Conservation (phyloP, 2,329 filamentous ascomycete species). For the Neurospora sp. region DNA sequence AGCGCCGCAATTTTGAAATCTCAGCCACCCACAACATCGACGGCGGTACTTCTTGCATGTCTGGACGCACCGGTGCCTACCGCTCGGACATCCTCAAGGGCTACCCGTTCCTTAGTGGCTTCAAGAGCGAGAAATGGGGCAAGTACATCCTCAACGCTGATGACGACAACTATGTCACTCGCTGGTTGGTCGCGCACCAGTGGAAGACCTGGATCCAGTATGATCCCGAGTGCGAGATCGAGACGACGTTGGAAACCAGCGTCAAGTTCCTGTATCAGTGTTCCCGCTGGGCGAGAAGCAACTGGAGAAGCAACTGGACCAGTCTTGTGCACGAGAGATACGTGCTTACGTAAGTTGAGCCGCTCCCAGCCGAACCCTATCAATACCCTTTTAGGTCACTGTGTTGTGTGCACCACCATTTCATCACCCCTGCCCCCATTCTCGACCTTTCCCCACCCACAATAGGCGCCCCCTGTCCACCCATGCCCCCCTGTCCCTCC, state of each 20-base stretch:
- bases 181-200: slow-evolving; percentile 84
- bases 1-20: slow-evolving; percentile 92
- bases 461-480: background rate
- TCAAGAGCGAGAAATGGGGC: slow-evolving; percentile 85
- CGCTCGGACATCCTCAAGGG: slow-evolving; percentile 80
- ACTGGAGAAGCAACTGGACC: slow-evolving; percentile 94
- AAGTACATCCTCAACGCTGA: slow-evolving; percentile 88
- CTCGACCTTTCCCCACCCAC: background rate
- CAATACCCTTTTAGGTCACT: background rate
- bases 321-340: slow-evolving; percentile 76
- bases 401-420: background rate
- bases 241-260: slow-evolving; percentile 87
- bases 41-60: slow-evolving; percentile 93
- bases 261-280: slow-evolving; percentile 88
- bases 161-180: slow-evolving; percentile 96
- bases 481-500: background rate
- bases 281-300: slow-evolving; percentile 89
- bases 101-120: slow-evolving; percentile 75
- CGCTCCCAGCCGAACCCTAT: slow-evolving; percentile 3
- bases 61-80: slow-evolving; percentile 87
- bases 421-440: background rate
- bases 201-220: slow-evolving; percentile 97
- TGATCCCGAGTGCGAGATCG: slow-evolving; percentile 79
- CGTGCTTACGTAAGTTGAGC: slow-evolving; percentile 69
- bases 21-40: slow-evolving; percentile 92